Base-by-base conservation (phyloP, 768 basidiomycete genomes). In the Gymnopilus dilepis region DNA sequence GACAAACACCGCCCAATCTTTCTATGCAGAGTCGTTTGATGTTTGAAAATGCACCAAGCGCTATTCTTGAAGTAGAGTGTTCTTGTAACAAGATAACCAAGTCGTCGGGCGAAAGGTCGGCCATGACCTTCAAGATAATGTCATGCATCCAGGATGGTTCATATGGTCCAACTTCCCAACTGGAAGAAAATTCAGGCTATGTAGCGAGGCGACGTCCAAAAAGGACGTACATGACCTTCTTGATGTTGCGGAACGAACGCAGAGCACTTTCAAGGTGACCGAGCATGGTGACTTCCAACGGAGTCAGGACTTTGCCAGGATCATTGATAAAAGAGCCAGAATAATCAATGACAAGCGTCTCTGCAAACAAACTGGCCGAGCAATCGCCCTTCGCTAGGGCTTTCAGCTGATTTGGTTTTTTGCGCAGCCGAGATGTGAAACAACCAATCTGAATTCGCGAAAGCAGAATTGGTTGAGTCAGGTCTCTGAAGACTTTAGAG, bases 191-290 rank as follows among this genome's bases (percentile, higher is more conserved):
- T 11, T 2, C 22, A 22, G n/a, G 11, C 38, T 19, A 19, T 28
- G n/a, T 17, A 41, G 38, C 1, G 15, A 26, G 6, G 19, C 24
- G 26, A 11, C 15, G 15, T 15, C 12, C 12, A 40, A 48, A 38
- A 17, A 9, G 8, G 17, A 28, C 37, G 12, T 31, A 61, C 60
- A 61, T 61, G n/a, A 61, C 60, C 31, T 56, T 61, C 37, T 48
- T 28, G 15, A 51, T 43, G 11, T 40, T 34, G 19, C 47, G 47
- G 21, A 61, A 61, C 6, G 60, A 45, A n/a, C 33, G 42, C 6
- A 61, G 24, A 3, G 60, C 60, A 1, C 6, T 21, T 2, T n/a
- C 31, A 30, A 60, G 41, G 21, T 54, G 15, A n/a, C 53, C 41
- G 6, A 45, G 28, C 53, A 61, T 40, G 28, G 31, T 15, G 4